Evolutionary conservation across 805 yeast species (phyloP), one percentile per base, ranked within the genome.

Genomic region (Cyberlindnera lachancei): DNA sequence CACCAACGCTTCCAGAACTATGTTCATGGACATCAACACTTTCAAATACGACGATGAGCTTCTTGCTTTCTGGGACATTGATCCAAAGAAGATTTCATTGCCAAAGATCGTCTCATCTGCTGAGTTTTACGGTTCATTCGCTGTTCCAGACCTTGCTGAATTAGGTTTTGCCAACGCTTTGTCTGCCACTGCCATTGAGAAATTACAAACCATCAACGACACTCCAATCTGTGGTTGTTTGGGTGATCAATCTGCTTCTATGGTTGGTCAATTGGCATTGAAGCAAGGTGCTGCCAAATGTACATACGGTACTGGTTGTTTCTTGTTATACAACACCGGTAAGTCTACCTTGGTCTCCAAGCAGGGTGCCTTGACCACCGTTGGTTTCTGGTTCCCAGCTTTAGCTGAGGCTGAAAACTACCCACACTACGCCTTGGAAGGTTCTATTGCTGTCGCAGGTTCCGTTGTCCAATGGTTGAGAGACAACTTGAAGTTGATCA

Each of bases 231-330:
- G 84, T 46, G 96, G 96, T 27, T 84, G 95, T 59, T 66, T 88
- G 19, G 96, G 96, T 37, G 97, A 88, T 61, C 97, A 88, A 63
- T 75, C 88, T 35, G 86, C 96, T 3, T 92, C 96, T 2, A 59
- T 90, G 39, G 95, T 87, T 30, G 97, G 96, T 23, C 96, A 88
- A 59, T 59, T 84, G 58, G 95, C 95, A 2, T 74, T 86, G 48
- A 68, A 73, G 42, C 69, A 74, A 27, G 96, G 96, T 35, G 75
- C 80, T 27, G 95, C 95, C 27, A 88, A 88, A 59, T 86, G 95
- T 67, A 88, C 97, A 9, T 88, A 87, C 52, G 97, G 97, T 41
- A 88, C 97, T 2, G 97, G 97, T 40, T 84, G 95, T 56, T 88
- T 88, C 66, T 59, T 88, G 40, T 66, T 90, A 41, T 85, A 81